phyloP scores from a whole-genome alignment of 2,329 filamentous ascomycete genomes.

The Colletotrichum godetiae region DNA sequence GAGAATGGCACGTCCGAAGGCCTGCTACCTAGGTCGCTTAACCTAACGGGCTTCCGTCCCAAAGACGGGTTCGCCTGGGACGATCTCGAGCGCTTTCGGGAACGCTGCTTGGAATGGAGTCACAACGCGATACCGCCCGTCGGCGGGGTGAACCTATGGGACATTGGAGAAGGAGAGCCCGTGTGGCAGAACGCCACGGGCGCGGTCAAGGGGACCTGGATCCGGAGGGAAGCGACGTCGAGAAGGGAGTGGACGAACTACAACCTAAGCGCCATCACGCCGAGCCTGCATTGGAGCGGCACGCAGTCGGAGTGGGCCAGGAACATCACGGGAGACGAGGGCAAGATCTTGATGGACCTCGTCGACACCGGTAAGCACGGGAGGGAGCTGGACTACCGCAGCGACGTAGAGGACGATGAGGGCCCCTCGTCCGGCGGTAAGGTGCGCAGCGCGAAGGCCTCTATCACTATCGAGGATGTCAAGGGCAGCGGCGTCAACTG shows the following conservation, averaged over 20 bases:
- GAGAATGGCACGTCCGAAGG: constrained; percentile 27
- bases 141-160: constrained; percentile 52
- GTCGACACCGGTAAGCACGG: constrained; percentile 62
- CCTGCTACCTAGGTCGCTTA: constrained; percentile 61
- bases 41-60: constrained; percentile 81
- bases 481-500: constrained; percentile 77
- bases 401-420: constrained; percentile 46
- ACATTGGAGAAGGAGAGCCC: constrained; percentile 50
- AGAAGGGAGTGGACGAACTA: constrained; percentile 59
- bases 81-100: constrained; percentile 73
- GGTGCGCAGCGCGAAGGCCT: constrained; percentile 76
- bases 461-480: constrained; percentile 78
- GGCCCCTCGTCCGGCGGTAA: constrained; percentile 58
- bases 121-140: constrained; percentile 60
- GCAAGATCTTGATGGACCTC: constrained; percentile 74
- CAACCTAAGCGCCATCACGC: constrained; percentile 75
- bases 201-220: constrained; percentile 81
- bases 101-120: constrained; percentile 72
- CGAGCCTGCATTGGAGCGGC: constrained; percentile 73
- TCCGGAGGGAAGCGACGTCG: constrained; percentile 64
- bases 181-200: constrained; percentile 86
- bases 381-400: constrained; percentile 56
- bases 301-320: constrained; percentile 73
- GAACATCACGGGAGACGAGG: constrained; percentile 81
- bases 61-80: constrained; percentile 84